Base-by-base conservation (phyloP, 2,329 filamentous ascomycete genomes). In the Alternaria dauci region DNA sequence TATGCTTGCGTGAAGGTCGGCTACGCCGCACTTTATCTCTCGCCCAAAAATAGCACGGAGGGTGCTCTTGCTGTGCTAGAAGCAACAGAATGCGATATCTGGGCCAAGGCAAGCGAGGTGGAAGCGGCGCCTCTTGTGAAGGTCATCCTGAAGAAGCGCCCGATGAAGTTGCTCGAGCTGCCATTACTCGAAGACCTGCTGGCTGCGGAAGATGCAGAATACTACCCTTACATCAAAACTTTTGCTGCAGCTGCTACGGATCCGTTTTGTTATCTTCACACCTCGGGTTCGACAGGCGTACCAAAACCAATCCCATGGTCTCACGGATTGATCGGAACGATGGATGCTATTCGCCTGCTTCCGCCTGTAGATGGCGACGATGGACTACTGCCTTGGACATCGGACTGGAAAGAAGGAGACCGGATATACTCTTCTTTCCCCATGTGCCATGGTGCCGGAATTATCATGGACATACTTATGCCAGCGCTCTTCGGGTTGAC, bases 391-490 rank as follows among this genome's bases (percentile, higher is more conserved):
- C 68, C 69, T 11, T 72, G 68, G 70, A 69, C 68, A 4, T 38
- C 25, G n/a, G 43, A 67, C 44, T 71, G 66, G 68, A 70, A 63
- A 8, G 63, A 66, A 58, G 68, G 68, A 12, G 66, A 72, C 50
- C 55, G 30, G 5, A 68, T 70, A 2, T 71, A 71, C 36, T 71
- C 68, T 0, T 77, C 76, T 6, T 80, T 80, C 32, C 77, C 78
- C 2, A 78, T 80, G 76, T 76, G 75, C 28, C 72, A 75, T 47
- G 56, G 56, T 7, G 79, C 80, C 0, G 80, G 80, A 14, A 76
- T 81, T 5, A 76, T 82, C 16, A 81, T 81, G 78, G 61, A 82
- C 55, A 77, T 81, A 20, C 36, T 81, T 0, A 70, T 81, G 64
- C 78, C 79, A 0, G 69, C 75, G 0, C 67, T 81, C 1, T 80